Percentiles rank a stretch among this genome's conserved stretches.
These are phyloP conservation scores for Emmonsia crescens DNA, from an alignment of 2,329 filamentous ascomycete genomes.

Conservation along the genomic window DNA sequence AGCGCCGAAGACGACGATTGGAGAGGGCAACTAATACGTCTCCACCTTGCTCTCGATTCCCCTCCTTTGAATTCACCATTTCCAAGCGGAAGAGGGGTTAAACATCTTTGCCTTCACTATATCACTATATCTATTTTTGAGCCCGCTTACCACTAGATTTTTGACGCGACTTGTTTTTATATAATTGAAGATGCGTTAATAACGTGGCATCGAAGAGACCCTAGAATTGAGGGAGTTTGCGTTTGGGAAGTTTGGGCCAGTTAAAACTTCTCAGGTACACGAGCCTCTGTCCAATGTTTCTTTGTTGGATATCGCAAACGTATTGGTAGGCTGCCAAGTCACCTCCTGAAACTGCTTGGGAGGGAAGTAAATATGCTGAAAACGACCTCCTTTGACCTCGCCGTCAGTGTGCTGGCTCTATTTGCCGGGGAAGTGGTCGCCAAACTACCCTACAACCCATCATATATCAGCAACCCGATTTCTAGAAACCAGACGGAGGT, in stretches of 20 bases:
- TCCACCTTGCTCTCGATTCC: not conserved
- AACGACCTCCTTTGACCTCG: not conserved
- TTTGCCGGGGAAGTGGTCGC: not conserved
- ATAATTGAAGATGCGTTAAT: not conserved
- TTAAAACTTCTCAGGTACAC: not conserved
- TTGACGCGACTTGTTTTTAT: not conserved
- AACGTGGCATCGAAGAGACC: not conserved
- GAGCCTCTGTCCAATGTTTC: not conserved
- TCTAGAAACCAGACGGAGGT: constrained; percentile 6
- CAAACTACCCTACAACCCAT: constrained; percentile 13
- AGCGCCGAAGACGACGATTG: not conserved
- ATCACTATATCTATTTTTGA: too few relatives aligned
- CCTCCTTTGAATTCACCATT: not conserved
- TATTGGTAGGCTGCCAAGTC: not conserved
- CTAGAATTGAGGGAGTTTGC: not conserved
- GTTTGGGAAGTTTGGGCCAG: not conserved
- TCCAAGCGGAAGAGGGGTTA: not conserved
- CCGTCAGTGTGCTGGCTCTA: not conserved
- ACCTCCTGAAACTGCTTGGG: not conserved
- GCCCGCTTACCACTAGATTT: not conserved
- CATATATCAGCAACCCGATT: constrained; percentile 10
- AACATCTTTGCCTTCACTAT: not conserved
- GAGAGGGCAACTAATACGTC: not conserved
- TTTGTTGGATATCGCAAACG: not conserved
- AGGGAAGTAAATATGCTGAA: constrained; percentile 7